Conservation (phyloP, 257 asterid species). For the Mentha longifolia region DNA sequence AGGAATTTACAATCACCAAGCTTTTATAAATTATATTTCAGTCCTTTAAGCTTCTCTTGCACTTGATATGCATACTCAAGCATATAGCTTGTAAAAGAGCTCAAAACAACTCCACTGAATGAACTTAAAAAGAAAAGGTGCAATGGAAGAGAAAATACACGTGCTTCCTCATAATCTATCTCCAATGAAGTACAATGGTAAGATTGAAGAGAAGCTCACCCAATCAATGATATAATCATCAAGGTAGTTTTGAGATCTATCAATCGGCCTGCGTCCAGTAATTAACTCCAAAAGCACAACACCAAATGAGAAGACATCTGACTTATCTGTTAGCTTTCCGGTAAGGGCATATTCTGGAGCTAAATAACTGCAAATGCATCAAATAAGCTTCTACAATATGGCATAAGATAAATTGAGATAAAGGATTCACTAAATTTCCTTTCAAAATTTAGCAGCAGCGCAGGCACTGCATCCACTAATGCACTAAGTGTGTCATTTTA, state of each 20-base stretch:
- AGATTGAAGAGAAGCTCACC: slow-evolving; percentile 49
- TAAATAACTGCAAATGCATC: slow-evolving; percentile 63
- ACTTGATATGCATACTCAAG: slow-evolving; percentile 1
- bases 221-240: slow-evolving; percentile 92
- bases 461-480: slow-evolving; percentile 16
- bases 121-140: too few relatives aligned
- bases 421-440: background rate
- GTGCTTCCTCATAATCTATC: background rate
- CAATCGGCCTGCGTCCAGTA: slow-evolving; percentile 90
- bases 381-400: slow-evolving; percentile 9
- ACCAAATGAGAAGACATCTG: slow-evolving; percentile 92
- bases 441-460: slow-evolving; percentile 26
- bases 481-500: too few relatives aligned
- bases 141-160: background rate
- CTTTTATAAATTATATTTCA: too few relatives aligned
- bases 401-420: slow-evolving; percentile 4
- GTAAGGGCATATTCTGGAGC: slow-evolving; percentile 97
- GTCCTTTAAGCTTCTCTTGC: background rate
- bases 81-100: slow-evolving; percentile 1
- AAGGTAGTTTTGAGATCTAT: slow-evolving; percentile 74
- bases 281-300: slow-evolving; percentile 88
- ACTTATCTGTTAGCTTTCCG: slow-evolving; percentile 82
- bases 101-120: background rate
- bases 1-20: background rate
- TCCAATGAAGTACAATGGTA: slow-evolving; percentile 1